Evolutionary conservation across 2,329 filamentous ascomycete species (phyloP), one percentile per base, ranked within the genome.

Genomic region (Fusarium redolens): DNA sequence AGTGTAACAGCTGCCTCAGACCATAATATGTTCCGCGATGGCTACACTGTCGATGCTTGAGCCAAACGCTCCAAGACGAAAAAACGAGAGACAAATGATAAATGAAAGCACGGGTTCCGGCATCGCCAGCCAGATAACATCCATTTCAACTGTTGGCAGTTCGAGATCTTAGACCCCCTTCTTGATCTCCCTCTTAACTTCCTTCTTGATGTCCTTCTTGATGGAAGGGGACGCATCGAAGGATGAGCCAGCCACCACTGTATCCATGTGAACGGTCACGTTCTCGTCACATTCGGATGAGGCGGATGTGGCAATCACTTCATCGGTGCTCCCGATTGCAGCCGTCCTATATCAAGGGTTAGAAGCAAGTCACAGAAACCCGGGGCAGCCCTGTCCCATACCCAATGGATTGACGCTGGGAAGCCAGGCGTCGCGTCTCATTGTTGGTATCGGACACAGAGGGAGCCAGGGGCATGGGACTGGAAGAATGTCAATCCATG

Each of bases 251-350:
- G 82, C 83, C 61, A 83, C 80, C 57, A 83, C 83, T 61, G 84
- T 84, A 69, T 89, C 86, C 52, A 87, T 84, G 68, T 85, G 84
- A 74, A 89, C 84, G n/a, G 88, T 89, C 63, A 85, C 84, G 67
- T 85, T 86, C 76, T 90, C 87, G 71, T 88, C 86, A 65, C 82
- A 85, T 70, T 87, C 85, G 51, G 86, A 87, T 61, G 85, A 81
- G 51, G 81, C 80, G 61, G 84, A 82, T 61, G 81, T 82, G 41
- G 78, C 77, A 77, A 82, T 79, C 61, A 81, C 79, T 61, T 81
- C 82, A 68, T 84, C 80, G 64, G 79, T 80, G 73, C 80, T 84
- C 77, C 82, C 81, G 78, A 83, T 86, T 72, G 75, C 74, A 51
- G 76, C 78, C 78, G 81, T 79, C 80, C 82, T 83, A 69, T 37